phyloP scores from a whole-genome alignment of 2,329 filamentous ascomycete species.

The Proliferodiscus dingleyae region DNA sequence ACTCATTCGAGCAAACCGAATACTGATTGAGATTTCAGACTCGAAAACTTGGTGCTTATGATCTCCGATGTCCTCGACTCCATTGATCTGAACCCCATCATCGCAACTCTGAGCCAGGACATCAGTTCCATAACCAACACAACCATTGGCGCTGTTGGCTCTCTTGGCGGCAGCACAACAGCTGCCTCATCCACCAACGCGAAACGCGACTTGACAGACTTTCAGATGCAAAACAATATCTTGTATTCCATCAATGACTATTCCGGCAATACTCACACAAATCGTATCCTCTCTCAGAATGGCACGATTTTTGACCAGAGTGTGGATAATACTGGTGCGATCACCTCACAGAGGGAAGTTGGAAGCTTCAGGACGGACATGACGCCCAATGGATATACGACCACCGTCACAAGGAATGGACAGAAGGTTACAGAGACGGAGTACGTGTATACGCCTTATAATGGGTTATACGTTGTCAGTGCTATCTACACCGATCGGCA shows the following conservation, averaged over 20 bases:
- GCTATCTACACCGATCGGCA: conserved; percentile 44
- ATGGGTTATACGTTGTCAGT: conserved; percentile 40
- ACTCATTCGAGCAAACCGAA: neutral
- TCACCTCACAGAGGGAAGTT: conserved; percentile 39
- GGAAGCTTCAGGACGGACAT: conserved; percentile 48
- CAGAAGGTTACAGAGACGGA: conserved; percentile 45
- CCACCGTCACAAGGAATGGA: conserved; percentile 40
- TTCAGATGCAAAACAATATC: conserved; percentile 51
- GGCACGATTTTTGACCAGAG: conserved; percentile 49
- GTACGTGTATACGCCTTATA: conserved; percentile 49
- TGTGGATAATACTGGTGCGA: conserved; percentile 48
- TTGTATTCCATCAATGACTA: conserved; percentile 59
- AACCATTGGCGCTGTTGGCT: conserved; percentile 25
- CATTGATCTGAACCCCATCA: conserved; percentile 56
- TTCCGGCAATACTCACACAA: conserved; percentile 49
- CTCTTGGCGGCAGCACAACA: conserved; percentile 2
- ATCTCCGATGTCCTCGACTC: conserved; percentile 52
- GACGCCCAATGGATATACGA: conserved; percentile 50
- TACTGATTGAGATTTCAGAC: too few species aligned
- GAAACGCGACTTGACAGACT: conserved; percentile 31
- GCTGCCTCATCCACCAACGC: conserved; percentile 18
- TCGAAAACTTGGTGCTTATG: conserved; percentile 57
- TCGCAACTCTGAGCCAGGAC: conserved; percentile 49
- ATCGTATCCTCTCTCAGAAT: conserved; percentile 51
- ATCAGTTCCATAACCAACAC: conserved; percentile 45